Conservation (phyloP, 805 yeast species). For the Lipomyces yamadae region DNA sequence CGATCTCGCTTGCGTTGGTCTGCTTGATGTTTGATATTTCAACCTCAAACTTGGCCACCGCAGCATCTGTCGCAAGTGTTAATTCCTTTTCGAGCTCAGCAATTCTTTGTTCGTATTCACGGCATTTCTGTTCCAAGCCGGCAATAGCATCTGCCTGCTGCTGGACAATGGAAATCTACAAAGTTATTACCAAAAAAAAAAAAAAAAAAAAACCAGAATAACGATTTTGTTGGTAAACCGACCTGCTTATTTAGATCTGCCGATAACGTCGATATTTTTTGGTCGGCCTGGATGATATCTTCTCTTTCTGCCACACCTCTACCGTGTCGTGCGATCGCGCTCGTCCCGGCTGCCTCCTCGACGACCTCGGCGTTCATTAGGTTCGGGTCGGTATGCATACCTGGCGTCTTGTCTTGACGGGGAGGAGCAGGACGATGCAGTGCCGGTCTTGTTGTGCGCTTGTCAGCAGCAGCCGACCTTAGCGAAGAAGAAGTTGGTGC, state of each 20-base stretch:
- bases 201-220: too few species aligned
- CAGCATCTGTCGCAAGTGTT: not conserved
- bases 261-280: not conserved
- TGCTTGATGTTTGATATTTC: not conserved
- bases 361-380: too few species aligned
- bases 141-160: not conserved
- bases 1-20: not conserved
- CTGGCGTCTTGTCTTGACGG: too few species aligned
- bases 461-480: not conserved
- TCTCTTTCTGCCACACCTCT: too few species aligned
- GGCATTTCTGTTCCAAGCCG: not conserved
- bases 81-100: not conserved
- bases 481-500: not conserved
- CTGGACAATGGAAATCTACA: not conserved
- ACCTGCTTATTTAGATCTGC: not conserved
- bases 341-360: too few species aligned
- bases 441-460: too few species aligned
- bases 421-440: too few species aligned
- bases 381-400: too few species aligned
- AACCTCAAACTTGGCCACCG: not conserved
- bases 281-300: not conserved
- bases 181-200: too few species aligned
- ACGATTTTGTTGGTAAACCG: too few species aligned
- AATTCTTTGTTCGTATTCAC: not conserved
- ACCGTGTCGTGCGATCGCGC: too few species aligned